Percentiles rank a stretch among this genome's conserved stretches.
These are phyloP conservation scores for Phyllosticta citriasiana DNA, from an alignment of 2,329 filamentous ascomycete genomes.

Conservation along the genomic window DNA sequence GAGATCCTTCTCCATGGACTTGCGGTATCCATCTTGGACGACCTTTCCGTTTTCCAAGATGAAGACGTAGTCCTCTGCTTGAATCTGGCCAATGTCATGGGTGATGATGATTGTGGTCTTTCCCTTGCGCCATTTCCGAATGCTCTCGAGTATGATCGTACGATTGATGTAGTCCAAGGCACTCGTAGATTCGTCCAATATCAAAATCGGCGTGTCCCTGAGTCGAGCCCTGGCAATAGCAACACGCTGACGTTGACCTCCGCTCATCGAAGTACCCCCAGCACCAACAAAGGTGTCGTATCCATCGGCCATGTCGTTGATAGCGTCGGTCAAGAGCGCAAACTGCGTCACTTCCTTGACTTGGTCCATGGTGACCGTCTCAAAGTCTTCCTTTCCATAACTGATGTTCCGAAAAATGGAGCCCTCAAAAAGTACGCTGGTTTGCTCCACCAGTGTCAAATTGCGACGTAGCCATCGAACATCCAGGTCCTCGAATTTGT, in stretches of 20 bases:
- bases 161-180: slow-evolving; percentile 69
- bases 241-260: slow-evolving; percentile 74
- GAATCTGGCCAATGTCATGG: slow-evolving; percentile 73
- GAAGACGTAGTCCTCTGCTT: slow-evolving; percentile 64
- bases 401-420: slow-evolving; percentile 69
- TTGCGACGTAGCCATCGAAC: slow-evolving; percentile 65
- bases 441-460: slow-evolving; percentile 73
- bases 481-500: slow-evolving; percentile 52
- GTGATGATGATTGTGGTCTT: slow-evolving; percentile 93
- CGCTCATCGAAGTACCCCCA: slow-evolving; percentile 64
- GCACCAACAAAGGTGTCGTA: slow-evolving; percentile 62
- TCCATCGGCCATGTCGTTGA: slow-evolving; percentile 57
- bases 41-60: slow-evolving; percentile 62
- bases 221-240: slow-evolving; percentile 70
- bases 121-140: slow-evolving; percentile 64
- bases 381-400: slow-evolving; percentile 50
- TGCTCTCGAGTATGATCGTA: slow-evolving; percentile 58
- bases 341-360: slow-evolving; percentile 54
- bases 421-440: slow-evolving; percentile 71
- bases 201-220: slow-evolving; percentile 66
- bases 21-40: slow-evolving; percentile 57
- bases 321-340: slow-evolving; percentile 58
- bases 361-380: slow-evolving; percentile 41
- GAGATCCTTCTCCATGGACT: slow-evolving; percentile 39
- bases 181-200: slow-evolving; percentile 83